Evolutionary conservation across 2,329 filamentous ascomycete species (phyloP), one percentile per base, ranked within the genome.

Genomic region (Penicillium capsulatum): DNA sequence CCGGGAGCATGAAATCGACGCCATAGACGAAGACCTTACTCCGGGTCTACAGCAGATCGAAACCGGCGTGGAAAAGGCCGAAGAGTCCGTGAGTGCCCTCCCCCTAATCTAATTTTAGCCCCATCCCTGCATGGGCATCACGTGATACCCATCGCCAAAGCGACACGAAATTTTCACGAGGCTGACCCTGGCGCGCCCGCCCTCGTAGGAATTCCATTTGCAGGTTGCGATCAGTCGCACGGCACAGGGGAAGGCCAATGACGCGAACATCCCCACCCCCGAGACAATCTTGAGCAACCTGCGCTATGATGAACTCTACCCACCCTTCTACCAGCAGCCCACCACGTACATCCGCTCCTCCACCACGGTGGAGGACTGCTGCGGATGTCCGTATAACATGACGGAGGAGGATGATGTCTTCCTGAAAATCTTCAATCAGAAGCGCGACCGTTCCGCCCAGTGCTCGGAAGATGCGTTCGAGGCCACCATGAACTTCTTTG

Each of bases 321-420:
- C 84, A 34, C 80, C 79, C 50, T 72, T 74, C 42, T 96, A 91
- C 68, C 78, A 82, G 58, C 84, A 94, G 65, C 89, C 92, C 36
- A 81, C 83, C 46, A 92, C 90, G 46, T 97, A 97, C 68, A 95
- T 98, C 63, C 88, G 91, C 51, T 97, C 94, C 71, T 97, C 92
- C 50, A 91, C 94, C 53, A 98, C 92, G 2, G 91, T 98, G 46
- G 92, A 98, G 69, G 92, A 98, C 68, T 94, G 85, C 57, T 84
- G 88, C 59, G 86, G 86, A 57, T 86, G 84, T 62, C 80, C 83
- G 56, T 98, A 98, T 81, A 89, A 94, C 69, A 91, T 97, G 85
- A 90, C 83, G 17, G 82, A 84, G 51, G 88, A 94, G 59, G 92
- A 98, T 69, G 85, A 89, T 64, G 79, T 76, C 40, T 95, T 87